Base-by-base conservation (phyloP, 495 filamentous ascomycete genomes). In the Talaromyces nanjingensis region DNA sequence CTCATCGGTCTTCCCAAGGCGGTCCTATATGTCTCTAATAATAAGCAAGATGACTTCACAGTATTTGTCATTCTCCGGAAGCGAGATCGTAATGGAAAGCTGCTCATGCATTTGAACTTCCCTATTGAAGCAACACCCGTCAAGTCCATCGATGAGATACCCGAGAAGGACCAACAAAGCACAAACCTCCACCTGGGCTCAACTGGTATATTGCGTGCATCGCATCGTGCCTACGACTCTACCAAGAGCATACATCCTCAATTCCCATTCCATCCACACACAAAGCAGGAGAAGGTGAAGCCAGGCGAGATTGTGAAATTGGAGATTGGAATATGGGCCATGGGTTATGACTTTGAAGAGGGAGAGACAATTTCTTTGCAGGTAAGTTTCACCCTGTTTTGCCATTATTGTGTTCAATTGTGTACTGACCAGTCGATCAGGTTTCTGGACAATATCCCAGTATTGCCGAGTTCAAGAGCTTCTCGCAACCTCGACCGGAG, bases 31-130 rank as follows among this genome's bases (percentile, higher is more conserved):
- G 74, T 81, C 71, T 78, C 73, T n/a, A 74, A 70, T 54, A 57
- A 72, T 0, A 68, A 74, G 14, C 62, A 65, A 2, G 72, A 81
- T 52, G 78, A 81, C 54, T 72, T 80, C 55, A 69, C 71, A 25
- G 73, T 78, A 2, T 77, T 74, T 59, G 68, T 80, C 6, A 66
- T 71, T 9, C 49, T 79, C 1, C 75, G 75, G 0, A 81, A 81
- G 67, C 64, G 67, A 5, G 72, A 74, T 57, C 69, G 67, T 25
- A 63, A 70, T 49, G 76, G 77, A 3, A 74, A 76, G 22, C 24
- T 67, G 2, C 53, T 79, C 5, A 64, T 72, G 62, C 68, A 72
- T 52, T 62, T 75, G 11, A 77, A 78, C 61, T 70, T 80, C 58
- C 73, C 76, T 9, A 66, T 70, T 8, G 31, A 64, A 20, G 68